Evolutionary conservation across 345 rosid species (phyloP), one percentile per base, ranked within the genome.

Genomic region (Syzygium jambos): DNA sequence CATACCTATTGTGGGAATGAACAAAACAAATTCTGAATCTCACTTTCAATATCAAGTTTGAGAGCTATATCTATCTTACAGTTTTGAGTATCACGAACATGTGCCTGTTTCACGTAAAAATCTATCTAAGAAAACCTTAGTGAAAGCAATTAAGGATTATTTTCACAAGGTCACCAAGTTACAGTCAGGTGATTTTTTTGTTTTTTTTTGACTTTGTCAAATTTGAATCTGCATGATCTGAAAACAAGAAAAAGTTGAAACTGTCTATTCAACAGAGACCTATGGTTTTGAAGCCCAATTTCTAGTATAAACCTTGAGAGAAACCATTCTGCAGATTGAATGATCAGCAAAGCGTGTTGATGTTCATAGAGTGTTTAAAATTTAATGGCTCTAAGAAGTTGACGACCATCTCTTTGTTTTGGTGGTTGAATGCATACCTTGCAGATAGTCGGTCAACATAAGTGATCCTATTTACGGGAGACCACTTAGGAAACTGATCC

Each of bases 401-500:
- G 46, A 21, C 2, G 25, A 5, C 10, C 82, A 9, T 73, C 49
- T 73, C 46, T 7, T 41, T 73, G 82, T 73, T 19, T 55, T 53
- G 55, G 65, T 15, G 57, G 46, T 34, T 65, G 52, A 21, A 52
- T 25, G 61, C 56, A 54, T 95, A 95, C 99, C 99, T 95, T 91
- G 98, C 98, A 53, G 99, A 94, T 84, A 98, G 93, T 52, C 93
- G 92, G 86, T 98, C 97, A 14, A 90, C 85, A 87, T 90, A 94
- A 85, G 99, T 94, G 84, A 89, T 93, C 89, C 98, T 89, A 88
- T 95, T 91, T 85, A 98, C 87, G 49, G 99, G 99, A 92, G 91
- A 88, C 99, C 99, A 98, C 90, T 98, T 98, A 52, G 99, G 99
- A 87, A 98, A 98, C 94, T 98, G 99, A 98, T 98, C 99, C 94